A percentile compares a stretch with the other conserved stretches of the same genome.
Evolutionary conservation across 768 basidiomycete species (phyloP).

Genomic region (Sporobolomyces pararoseus): DNA sequence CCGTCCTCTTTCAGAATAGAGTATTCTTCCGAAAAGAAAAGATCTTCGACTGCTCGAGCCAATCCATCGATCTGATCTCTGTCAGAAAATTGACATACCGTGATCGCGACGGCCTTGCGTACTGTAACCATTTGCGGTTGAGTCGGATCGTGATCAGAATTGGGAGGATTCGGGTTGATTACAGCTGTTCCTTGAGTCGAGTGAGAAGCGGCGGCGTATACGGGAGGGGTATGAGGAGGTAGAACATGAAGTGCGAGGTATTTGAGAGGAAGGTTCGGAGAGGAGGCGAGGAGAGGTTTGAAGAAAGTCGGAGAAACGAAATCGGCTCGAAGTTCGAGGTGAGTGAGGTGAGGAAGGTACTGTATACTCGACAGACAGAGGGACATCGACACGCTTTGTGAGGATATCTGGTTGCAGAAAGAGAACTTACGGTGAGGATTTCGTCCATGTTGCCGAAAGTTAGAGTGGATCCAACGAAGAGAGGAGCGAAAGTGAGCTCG

Average conservation of each 20-base stretch:
- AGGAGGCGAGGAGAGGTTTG: not conserved
- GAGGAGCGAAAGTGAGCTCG: constrained; percentile 8
- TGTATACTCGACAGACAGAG: not conserved
- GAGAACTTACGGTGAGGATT: not conserved
- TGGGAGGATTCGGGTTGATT: not conserved
- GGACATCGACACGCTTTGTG: no score
- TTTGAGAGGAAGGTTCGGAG: not conserved
- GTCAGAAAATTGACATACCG: not conserved
- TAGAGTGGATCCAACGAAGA: not conserved
- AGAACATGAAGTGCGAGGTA: constrained; percentile 4
- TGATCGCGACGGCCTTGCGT: not conserved
- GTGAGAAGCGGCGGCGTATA: not conserved
- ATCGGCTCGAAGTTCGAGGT: constrained; percentile 4
- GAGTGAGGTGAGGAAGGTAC: not conserved
- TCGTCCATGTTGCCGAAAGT: not conserved
- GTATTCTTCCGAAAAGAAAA: not conserved
- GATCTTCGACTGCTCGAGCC: not conserved
- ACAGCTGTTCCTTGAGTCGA: not conserved
- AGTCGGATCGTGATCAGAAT: no score
- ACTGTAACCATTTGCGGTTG: not conserved
- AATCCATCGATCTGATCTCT: not conserved
- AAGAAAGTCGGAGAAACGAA: constrained; percentile 7
- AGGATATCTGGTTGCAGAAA: no score
- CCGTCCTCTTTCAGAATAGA: not conserved
- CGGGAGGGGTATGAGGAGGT: constrained; percentile 14